Base-by-base conservation (phyloP, 805 yeast species). In the Lipomyces spencermartinsiae region DNA sequence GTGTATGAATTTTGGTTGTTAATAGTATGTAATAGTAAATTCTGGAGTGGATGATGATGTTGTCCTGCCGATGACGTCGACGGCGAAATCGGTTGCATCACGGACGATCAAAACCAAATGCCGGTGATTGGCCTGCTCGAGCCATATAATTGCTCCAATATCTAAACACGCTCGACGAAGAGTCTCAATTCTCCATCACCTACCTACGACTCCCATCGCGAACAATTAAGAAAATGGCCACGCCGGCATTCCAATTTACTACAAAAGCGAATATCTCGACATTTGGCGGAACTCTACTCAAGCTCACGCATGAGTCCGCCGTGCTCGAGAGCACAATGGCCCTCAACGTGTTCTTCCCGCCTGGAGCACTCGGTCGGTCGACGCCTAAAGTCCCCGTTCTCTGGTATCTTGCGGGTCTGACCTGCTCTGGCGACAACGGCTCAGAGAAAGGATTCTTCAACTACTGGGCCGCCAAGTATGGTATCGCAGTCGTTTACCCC, bases 371-470 rank as follows among this genome's bases (percentile, higher is more conserved):
- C 62, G 73, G 74, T 22, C 64, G 29, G 25, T 68, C 74, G 9
- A 57, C 74, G 53, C 68, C 75, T 2, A 79, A 78, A 46, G 79
- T 90, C 33, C 98, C 99, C 0, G 91, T 91, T 0, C 78, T 94
- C 69, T 78, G 91, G 71, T 94, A 88, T 76, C 83, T 94, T 29
- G 89, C 97, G 1, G 99, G 99, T 0, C 83, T 94, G 73, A 92
- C 98, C 0, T 94, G 98, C 78, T 88, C 97, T 0, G 97, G 97
- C 59, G 87, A 91, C 80, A 95, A 93, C 77, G 97, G 96, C 64
- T 84, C 93, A 9, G 98, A 95, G 78, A 95, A 95, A 83, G 97
- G 97, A 0, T 91, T 89, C 73, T 85, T 93, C 82, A 94, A 89
- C 74, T 85, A 88, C 65, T 89, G 88, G 76, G 97, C 97, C 7